These are phyloP conservation scores for Misopates orontium DNA, from an alignment of 257 asterid species.

Conservation along the genomic window DNA sequence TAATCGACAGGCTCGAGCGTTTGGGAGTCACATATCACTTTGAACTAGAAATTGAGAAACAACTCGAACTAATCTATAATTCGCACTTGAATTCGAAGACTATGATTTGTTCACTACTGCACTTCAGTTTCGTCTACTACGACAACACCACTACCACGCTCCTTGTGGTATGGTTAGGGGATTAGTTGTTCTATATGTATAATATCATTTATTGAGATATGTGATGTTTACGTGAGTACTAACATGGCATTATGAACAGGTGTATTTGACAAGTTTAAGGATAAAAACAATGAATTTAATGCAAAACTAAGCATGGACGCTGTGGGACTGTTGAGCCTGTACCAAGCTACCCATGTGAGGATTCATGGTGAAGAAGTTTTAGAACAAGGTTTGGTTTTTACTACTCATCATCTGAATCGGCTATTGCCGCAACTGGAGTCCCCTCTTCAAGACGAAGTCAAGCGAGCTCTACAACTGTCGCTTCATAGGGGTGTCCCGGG, in stretches of 20 bases:
- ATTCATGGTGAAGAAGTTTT: slow-evolving; percentile 36
- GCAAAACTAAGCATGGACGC: no score
- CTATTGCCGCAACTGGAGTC: slow-evolving; percentile 1
- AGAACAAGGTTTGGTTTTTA: slow-evolving; percentile 26
- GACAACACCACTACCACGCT: not conserved
- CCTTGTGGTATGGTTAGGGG: slow-evolving; percentile 9
- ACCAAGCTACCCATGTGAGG: slow-evolving; percentile 39
- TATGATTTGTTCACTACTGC: not conserved
- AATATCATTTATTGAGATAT: no score
- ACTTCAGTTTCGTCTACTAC: slow-evolving; percentile 10
- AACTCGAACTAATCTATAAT: not conserved
- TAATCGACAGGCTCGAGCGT: slow-evolving; percentile 8
- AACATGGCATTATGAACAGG: no score
- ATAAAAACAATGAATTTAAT: no score
- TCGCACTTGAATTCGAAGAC: not conserved
- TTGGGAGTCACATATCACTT: no score
- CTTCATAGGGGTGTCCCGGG: no score
- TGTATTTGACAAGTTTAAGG: no score
- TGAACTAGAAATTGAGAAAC: slow-evolving; percentile 1
- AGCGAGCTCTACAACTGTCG: no score
- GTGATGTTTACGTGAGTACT: no score
- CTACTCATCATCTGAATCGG: not conserved
- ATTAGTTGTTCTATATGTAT: no score
- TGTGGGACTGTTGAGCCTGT: no score
- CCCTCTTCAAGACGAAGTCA: no score